A percentile compares a stretch with the other conserved stretches of the same genome.
phyloP scores from a whole-genome alignment of 306 rosid genomes.

The Glycine tomentella region DNA sequence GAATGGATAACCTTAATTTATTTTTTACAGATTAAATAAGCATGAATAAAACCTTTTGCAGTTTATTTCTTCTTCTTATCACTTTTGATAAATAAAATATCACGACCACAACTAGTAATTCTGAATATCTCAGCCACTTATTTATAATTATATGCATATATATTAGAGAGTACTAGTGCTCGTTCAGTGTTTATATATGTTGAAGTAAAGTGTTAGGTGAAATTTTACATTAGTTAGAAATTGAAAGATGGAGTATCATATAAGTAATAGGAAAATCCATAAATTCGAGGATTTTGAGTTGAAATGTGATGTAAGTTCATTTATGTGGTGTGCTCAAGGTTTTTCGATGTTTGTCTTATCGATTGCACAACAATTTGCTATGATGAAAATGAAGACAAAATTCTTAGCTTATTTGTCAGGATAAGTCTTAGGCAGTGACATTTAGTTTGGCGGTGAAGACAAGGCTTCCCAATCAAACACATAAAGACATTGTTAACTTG shows the following conservation, averaged over 20 bases:
- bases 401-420: background rate
- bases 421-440: background rate
- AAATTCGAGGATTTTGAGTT: too few relatives aligned
- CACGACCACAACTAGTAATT: background rate
- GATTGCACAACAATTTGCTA: too few relatives aligned
- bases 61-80: too few relatives aligned
- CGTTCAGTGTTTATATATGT: background rate
- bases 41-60: background rate
- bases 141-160: background rate
- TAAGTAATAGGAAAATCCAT: too few relatives aligned
- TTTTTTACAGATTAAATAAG: background rate
- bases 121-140: background rate
- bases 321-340: too few relatives aligned
- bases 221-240: too few relatives aligned
- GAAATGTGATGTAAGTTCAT: too few relatives aligned
- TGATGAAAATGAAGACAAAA: constrained; percentile 8
- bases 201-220: too few relatives aligned
- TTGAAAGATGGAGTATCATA: too few relatives aligned
- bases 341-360: too few relatives aligned
- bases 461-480: constrained; percentile 24
- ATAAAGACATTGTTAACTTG: background rate
- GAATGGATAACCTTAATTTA: background rate
- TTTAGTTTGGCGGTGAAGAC: constrained; percentile 36
- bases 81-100: background rate
- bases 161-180: background rate